A percentile compares a stretch with the other conserved stretches of the same genome.
Conservation (phyloP, 2,329 filamentous ascomycete species). For the Rosellinia necatrix region DNA sequence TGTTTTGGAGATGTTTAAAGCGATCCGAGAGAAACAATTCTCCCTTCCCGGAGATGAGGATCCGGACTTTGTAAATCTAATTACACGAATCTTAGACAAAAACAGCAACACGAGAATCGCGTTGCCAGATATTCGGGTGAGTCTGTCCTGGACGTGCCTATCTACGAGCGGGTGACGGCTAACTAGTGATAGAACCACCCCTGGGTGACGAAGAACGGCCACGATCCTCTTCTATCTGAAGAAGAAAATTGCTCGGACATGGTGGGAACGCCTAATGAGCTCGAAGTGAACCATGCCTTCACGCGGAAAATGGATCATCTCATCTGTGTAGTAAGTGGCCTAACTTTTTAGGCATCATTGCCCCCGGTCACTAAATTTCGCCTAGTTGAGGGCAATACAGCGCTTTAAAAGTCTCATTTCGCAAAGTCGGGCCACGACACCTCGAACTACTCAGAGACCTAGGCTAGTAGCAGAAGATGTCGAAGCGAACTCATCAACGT, state of each 20-base stretch:
- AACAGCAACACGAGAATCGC: conserved; percentile 81
- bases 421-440: conserved; percentile 45
- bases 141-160: conserved; percentile 35
- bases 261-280: conserved; percentile 82
- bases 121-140: conserved; percentile 80
- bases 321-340: conserved; percentile 71
- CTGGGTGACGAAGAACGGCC: conserved; percentile 85
- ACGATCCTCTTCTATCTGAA: conserved; percentile 75
- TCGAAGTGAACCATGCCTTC: conserved; percentile 88
- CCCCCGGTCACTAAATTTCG: conserved; percentile 9
- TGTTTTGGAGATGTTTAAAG: conserved; percentile 85
- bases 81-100: conserved; percentile 78
- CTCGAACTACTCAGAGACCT: conserved; percentile 28
- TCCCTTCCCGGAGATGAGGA: conserved; percentile 67
- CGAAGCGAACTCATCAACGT: conserved; percentile 12
- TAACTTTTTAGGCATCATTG: neutral
- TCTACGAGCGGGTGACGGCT: conserved; percentile 21
- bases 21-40: conserved; percentile 75
- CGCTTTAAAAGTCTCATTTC: conserved; percentile 81
- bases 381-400: conserved; percentile 84
- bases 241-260: conserved; percentile 86
- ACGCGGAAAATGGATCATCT: conserved; percentile 88
- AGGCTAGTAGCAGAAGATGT: conserved; percentile 27
- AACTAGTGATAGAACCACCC: conserved; percentile 70
- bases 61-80: conserved; percentile 73